Conservation (phyloP, 208 protist species). For the Trypanosoma scelopori region DNA sequence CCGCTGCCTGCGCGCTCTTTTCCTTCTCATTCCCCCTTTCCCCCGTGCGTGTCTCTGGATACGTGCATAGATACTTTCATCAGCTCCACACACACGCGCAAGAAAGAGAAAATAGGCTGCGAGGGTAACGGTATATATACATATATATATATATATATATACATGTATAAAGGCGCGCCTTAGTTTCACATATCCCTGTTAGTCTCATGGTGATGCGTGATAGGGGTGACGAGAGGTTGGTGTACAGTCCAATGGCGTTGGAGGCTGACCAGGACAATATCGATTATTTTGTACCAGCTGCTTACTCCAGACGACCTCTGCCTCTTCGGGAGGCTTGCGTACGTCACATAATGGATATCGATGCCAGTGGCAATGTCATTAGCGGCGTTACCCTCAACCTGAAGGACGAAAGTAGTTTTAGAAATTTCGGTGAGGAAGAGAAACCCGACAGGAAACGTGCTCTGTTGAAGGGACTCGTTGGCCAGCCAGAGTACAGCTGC, state of each 20-base stretch:
- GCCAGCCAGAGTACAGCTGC: constrained; percentile 5
- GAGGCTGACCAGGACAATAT: background rate
- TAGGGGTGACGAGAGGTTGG: background rate
- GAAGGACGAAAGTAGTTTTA: background rate
- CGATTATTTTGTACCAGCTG: constrained; percentile 11
- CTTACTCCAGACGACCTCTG: constrained; percentile 8
- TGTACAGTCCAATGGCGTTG: background rate
- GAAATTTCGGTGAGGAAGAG: background rate
- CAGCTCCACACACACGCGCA: no score
- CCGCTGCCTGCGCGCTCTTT: no score
- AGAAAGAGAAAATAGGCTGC: no score
- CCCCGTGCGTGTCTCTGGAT: no score
- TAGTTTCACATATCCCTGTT: no score
- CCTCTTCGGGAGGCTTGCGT: constrained; percentile 13
- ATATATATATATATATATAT: no score
- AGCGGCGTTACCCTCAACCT: background rate
- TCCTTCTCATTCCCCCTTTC: no score
- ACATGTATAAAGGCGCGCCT: no score
- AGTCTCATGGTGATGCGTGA: background rate
- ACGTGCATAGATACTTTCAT: no score
- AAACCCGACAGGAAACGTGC: constrained; percentile 35
- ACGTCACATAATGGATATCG: background rate
- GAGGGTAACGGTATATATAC: no score
- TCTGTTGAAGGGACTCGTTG: constrained; percentile 48
- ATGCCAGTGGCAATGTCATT: background rate